Conservation (phyloP, 192 early-diverging fungal species). For the Ambispora gerdemannii region DNA sequence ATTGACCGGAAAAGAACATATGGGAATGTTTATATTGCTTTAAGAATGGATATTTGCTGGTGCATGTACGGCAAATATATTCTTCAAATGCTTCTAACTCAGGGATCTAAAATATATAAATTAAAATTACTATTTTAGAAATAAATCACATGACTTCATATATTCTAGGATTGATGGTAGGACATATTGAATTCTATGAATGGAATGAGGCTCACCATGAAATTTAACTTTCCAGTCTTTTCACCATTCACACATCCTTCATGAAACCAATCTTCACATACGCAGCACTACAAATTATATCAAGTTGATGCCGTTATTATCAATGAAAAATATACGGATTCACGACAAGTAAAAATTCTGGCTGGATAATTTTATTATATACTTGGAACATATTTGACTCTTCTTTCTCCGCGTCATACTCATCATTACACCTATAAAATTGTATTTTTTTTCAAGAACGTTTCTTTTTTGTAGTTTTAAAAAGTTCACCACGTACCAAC, state of each 20-base stretch:
- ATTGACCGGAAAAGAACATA: slow-evolving; percentile 21
- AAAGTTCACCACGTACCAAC: slow-evolving; percentile 48
- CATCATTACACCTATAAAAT: slow-evolving; percentile 61
- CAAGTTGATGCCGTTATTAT: background rate
- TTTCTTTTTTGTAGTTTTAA: background rate
- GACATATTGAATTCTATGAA: too few relatives aligned
- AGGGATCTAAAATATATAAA: slow-evolving; percentile 41
- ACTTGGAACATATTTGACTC: slow-evolving; percentile 66
- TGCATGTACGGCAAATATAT: slow-evolving; percentile 68
- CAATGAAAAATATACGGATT: too few relatives aligned
- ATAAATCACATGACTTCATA: background rate
- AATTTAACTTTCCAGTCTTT: background rate
- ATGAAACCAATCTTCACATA: slow-evolving; percentile 88
- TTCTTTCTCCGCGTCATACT: slow-evolving; percentile 73
- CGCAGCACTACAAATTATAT: slow-evolving; percentile 68
- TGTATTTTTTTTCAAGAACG: background rate
- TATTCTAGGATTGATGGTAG: slow-evolving; percentile 11
- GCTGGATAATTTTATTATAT: background rate
- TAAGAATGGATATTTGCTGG: slow-evolving; percentile 45
- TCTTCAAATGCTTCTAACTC: slow-evolving; percentile 58
- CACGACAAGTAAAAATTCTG: too few relatives aligned
- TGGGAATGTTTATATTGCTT: slow-evolving; percentile 24
- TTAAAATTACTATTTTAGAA: background rate
- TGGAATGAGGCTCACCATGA: too few relatives aligned
- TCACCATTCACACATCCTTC: slow-evolving; percentile 62